phyloP scores from a whole-genome alignment of 495 filamentous ascomycete genomes.

The Penicillium maclennaniae region DNA sequence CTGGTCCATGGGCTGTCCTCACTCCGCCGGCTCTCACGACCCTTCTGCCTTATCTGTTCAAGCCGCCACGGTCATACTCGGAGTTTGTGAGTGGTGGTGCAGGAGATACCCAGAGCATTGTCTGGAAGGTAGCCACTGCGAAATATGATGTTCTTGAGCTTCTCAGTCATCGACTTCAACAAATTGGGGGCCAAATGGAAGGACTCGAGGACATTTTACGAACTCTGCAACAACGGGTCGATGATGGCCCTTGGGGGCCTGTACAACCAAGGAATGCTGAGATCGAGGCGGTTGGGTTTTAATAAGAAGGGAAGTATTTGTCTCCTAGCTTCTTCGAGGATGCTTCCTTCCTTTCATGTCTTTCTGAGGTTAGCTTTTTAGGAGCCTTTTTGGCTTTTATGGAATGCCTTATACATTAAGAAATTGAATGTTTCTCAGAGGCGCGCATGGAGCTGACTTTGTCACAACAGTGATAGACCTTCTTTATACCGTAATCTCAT shows the following conservation, averaged over 20 bases:
- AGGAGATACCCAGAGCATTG: conserved; percentile 54
- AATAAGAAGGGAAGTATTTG: conserved; percentile 6
- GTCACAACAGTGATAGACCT: too few relatives aligned
- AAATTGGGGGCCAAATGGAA: conserved; percentile 25
- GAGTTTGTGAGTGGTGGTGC: conserved; percentile 56
- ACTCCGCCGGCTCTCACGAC: conserved; percentile 48
- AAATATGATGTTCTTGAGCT: conserved; percentile 55
- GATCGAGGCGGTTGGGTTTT: conserved; percentile 38
- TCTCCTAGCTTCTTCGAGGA: too few relatives aligned
- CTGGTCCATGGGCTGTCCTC: conserved; percentile 50
- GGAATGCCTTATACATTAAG: too few relatives aligned
- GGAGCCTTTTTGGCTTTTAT: too few relatives aligned
- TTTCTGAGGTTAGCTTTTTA: too few relatives aligned
- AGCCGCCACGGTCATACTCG: conserved; percentile 53
- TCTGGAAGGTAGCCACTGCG: conserved; percentile 56
- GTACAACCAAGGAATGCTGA: conserved; percentile 26
- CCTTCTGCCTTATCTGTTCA: conserved; percentile 57
- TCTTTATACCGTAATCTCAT: too few relatives aligned
- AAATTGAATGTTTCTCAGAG: too few relatives aligned
- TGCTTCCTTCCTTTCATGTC: too few relatives aligned
- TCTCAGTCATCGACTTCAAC: conserved; percentile 36
- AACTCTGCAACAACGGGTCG: conserved; percentile 41
- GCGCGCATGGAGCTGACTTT: too few relatives aligned
- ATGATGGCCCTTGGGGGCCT: conserved; percentile 43
- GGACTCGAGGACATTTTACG: conserved; percentile 44